A percentile compares a stretch with the other conserved stretches of the same genome.
Evolutionary conservation across 1,284 basidiomycete species (phyloP).

Genomic region (Apiotrichum domesticum): DNA sequence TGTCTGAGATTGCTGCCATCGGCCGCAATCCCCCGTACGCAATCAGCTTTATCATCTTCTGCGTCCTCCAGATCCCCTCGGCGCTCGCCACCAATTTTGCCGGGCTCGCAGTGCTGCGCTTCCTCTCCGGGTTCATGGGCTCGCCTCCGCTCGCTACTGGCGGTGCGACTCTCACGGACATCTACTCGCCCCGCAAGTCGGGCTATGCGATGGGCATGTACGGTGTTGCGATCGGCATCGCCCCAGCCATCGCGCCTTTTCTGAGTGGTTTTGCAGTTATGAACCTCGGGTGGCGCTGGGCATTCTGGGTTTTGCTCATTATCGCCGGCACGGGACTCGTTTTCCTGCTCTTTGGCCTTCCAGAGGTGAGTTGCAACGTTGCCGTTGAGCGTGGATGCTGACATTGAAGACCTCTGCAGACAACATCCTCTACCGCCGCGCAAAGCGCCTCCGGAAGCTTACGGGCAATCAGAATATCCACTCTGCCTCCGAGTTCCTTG

Average conservation of each 20-base stretch:
- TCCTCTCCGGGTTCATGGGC: conserved; percentile 21
- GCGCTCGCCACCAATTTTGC: conserved; percentile 39
- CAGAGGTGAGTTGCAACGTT: conserved; percentile 46
- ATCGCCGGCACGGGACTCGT: conserved; percentile 40
- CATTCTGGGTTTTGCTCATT: conserved; percentile 38
- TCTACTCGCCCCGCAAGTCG: conserved; percentile 57
- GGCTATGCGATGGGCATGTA: conserved; percentile 64
- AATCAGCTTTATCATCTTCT: conserved; percentile 38
- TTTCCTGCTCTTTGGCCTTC: conserved; percentile 56
- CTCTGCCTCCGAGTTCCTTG: conserved; percentile 34
- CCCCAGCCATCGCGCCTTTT: conserved; percentile 49
- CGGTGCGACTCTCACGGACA: conserved; percentile 64
- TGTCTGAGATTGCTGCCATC: conserved; percentile 33
- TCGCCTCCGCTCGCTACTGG: conserved; percentile 30
- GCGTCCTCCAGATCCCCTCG: conserved; percentile 38
- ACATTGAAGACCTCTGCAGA: conserved; percentile 54
- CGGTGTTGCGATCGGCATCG: conserved; percentile 44
- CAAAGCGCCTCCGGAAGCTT: conserved; percentile 50
- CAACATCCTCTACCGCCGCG: conserved; percentile 57
- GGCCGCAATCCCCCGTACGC: conserved; percentile 40
- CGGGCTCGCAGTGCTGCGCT: conserved; percentile 39
- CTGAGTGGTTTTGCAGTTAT: conserved; percentile 48
- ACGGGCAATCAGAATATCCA: conserved; percentile 45
- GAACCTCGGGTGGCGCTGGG: conserved; percentile 46
- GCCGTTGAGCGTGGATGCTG: neutral